Evolutionary conservation across 257 asterid genomes (phyloP).

Genomic region (Scutellaria barbata): DNA sequence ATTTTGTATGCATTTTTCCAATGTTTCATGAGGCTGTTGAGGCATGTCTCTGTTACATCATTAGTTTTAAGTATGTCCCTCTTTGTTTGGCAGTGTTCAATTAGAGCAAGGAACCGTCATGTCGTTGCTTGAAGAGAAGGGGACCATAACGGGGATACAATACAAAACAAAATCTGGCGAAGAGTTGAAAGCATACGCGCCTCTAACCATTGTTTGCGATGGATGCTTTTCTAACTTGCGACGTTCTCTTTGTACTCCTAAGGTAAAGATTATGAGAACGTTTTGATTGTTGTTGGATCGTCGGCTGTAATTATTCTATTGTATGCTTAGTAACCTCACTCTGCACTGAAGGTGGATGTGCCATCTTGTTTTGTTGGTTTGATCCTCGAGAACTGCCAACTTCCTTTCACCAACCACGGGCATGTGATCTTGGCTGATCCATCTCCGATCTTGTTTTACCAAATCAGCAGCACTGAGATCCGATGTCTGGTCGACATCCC

Average conservation of each 20-base stretch:
- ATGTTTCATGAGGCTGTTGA: background rate
- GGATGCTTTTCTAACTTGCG: conserved; percentile 55
- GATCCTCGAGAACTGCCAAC: conserved; percentile 50
- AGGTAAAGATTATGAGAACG: conserved; percentile 28
- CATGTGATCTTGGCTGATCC: conserved; percentile 59
- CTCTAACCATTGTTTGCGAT: conserved; percentile 49
- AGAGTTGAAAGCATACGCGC: conserved; percentile 46
- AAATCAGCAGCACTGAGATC: conserved; percentile 54
- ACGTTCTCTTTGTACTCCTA: conserved; percentile 49
- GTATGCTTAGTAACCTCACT: background rate
- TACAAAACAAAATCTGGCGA: conserved; percentile 46
- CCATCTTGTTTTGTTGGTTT: conserved; percentile 57
- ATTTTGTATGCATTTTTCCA: background rate
- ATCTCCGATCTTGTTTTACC: conserved; percentile 56
- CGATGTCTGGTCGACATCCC: conserved; percentile 60
- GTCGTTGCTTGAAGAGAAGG: conserved; percentile 49
- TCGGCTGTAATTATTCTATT: background rate
- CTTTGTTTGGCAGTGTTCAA: conserved; percentile 51
- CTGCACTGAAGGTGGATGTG: conserved; percentile 47
- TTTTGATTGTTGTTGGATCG: background rate
- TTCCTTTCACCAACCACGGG: conserved; percentile 45
- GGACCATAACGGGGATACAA: conserved; percentile 45
- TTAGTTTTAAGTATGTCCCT: background rate
- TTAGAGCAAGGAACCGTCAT: conserved; percentile 51
- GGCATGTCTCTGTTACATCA: background rate